Percentiles rank a stretch among this genome's conserved stretches.
phyloP scores from a whole-genome alignment of 75 land plant species.

The Pseudotsuga menziesii region DNA sequence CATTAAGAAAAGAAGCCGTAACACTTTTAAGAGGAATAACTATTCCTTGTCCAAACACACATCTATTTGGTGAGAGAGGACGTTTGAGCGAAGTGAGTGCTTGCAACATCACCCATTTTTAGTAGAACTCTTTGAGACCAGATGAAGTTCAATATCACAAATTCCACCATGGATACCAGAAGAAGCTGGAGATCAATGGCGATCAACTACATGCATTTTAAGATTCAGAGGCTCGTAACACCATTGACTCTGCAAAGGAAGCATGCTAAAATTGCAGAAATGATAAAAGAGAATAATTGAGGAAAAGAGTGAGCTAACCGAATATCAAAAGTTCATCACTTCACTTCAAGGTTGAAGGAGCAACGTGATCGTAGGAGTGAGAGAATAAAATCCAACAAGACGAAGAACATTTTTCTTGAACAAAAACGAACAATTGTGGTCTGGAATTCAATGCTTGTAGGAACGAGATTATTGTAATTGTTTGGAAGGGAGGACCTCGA shows the following conservation, averaged over 20 bases:
- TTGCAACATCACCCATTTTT: no score
- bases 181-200: no score
- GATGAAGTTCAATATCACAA: no score
- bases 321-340: conserved; percentile 86
- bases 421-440: no score
- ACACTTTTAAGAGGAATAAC: no score
- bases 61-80: no score
- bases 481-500: conserved; percentile 34
- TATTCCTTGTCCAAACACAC: no score
- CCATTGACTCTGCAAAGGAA: conserved; percentile 83
- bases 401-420: no score
- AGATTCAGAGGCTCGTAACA: conserved; percentile 90
- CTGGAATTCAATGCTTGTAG: conserved; percentile 32
- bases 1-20: no score
- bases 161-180: no score
- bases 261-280: conserved; percentile 66
- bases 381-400: background rate
- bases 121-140: no score
- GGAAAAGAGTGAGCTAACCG: conserved; percentile 82
- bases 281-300: conserved; percentile 76
- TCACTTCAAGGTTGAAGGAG: conserved; percentile 74
- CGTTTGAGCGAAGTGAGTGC: no score
- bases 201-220: background rate
- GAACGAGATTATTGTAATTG: conserved; percentile 27
- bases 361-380: conserved; percentile 75